Evolutionary conservation across 495 filamentous ascomycete genomes (phyloP), one percentile per base, ranked within the genome.

Genomic region (Hypoxylon lienhwacheense): DNA sequence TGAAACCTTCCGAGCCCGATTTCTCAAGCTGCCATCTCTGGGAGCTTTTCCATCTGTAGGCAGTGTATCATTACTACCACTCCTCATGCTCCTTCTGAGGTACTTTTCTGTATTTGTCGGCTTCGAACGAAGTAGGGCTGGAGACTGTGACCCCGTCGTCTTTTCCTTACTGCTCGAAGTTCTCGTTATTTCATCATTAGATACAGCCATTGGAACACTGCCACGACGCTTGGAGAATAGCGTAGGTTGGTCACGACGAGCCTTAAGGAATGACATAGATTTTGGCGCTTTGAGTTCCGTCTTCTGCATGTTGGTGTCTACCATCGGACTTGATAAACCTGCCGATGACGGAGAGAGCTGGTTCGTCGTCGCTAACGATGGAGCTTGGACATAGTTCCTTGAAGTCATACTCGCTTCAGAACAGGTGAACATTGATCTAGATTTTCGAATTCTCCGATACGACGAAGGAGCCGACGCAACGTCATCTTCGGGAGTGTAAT

Each of bases 381-480:
- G 39, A 61, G 17, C 41, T 41, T 46, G 32, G 21, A 24, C n/a
- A 6, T 37, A 29, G 17, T 45, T 21, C n/a, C 46, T 24, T 2
- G 50, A 54, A 7, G 31, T 47, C 15, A 43, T 43, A 1, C 53
- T 64, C 4, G 70, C 64, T 25, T 73, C 67, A 25, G 76, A 78
- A 31, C 75, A 72, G 8, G 80, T 76, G 57, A 88, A 84, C 81
- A 90, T 81, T 0, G 88, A 91, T 61, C 78, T 85, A 10, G 89
- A 80, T 62, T 84, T 88, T 40, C 84, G 84, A 40, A 91, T 72
- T 41, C 78, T 84, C n/a, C 84, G 80, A 55, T 85, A 90, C 1
- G 88, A 91, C 2, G 87, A 91, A 14, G 87, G 85, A 11, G 75
- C 74, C 7, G 84, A 86, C 4, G 78, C 75, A 41, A 83, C 72